Evolutionary conservation across 2,329 filamentous ascomycete species (phyloP), one percentile per base, ranked within the genome.

Genomic region (Phyllosticta citribraziliensis): DNA sequence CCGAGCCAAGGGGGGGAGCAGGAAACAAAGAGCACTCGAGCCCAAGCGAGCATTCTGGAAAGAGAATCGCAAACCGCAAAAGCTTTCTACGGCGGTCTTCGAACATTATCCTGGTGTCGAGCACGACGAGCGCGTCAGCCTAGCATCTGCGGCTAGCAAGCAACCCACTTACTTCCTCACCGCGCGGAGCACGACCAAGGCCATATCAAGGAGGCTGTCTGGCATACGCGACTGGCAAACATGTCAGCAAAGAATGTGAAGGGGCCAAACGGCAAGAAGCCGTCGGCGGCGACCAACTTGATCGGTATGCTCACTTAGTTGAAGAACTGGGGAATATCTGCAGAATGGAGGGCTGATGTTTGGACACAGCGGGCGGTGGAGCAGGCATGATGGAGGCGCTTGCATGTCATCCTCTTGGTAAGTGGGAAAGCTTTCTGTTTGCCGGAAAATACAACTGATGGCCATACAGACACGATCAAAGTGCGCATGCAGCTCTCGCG

Each of bases 341-440:
- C 40, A 53, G 25, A 55, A 22, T 33, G 24, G 22, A 5, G 11
- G n/a, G 40, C 40, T 47, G 40, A 47, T 47, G 24, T 9, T 55
- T 17, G 33, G 70, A 51, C 50, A 68, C 68, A 96, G 94, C 94
- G 74, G 94, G 94, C 73, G 94, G 94, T 73, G 91, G 91, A 76
- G 94, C 94, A 68, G 94, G 94, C 72, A 97, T 97, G 93, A 97
- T 97, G 92, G 94, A 99, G 78, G 94, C 94, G 56, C 86, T 99
- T 65, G 91, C 81, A 59, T 99, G 94, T 76, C 94, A 99, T 80
- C 94, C 94, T 64, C 83, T 97, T 63, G 89, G 89, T 93, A 82
- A 69, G 81, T 68, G 6, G 20, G n/a, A 8, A 4, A 14, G 2
- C 19, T 27, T 6, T 19, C 0, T 27, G 20, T 22, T 3, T 9